Evolutionary conservation across 345 rosid genomes (phyloP).

Genomic region (Abelmoschus esculentus): DNA sequence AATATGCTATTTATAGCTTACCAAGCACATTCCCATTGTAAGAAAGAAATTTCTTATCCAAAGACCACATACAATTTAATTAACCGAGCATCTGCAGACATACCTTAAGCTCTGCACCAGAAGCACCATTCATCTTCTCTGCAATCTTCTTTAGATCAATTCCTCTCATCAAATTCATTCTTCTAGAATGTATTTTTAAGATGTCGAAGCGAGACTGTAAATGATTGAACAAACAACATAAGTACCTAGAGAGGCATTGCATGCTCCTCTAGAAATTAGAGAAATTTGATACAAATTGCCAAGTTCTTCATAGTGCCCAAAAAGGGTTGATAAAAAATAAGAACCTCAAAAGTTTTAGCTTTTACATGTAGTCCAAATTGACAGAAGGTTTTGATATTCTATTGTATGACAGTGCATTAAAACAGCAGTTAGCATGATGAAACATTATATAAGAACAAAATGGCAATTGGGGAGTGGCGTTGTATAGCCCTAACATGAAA

Average conservation of each 20-base stretch:
- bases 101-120: constrained; percentile 99
- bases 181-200: constrained; percentile 93
- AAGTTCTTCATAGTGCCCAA: background rate
- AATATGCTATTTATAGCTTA: background rate
- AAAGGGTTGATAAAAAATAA: background rate
- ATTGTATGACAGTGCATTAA: background rate
- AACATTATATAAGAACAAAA: background rate
- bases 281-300: background rate
- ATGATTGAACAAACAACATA: constrained; percentile 7
- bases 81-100: background rate
- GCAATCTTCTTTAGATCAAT: constrained; percentile 97
- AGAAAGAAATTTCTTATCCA: background rate
- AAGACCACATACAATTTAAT: background rate
- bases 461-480: background rate
- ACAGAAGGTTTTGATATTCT: background rate
- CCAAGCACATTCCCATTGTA: background rate
- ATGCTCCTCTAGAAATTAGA: background rate
- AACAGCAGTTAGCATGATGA: background rate
- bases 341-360: background rate
- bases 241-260: background rate
- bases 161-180: constrained; percentile 96
- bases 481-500: background rate
- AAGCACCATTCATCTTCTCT: constrained; percentile 98
- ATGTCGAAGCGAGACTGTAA: constrained; percentile 88
- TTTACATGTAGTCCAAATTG: background rate